Evolutionary conservation across 768 basidiomycete species (phyloP), one percentile per base, ranked within the genome.

Genomic region (Tricholoma flavovirens): DNA sequence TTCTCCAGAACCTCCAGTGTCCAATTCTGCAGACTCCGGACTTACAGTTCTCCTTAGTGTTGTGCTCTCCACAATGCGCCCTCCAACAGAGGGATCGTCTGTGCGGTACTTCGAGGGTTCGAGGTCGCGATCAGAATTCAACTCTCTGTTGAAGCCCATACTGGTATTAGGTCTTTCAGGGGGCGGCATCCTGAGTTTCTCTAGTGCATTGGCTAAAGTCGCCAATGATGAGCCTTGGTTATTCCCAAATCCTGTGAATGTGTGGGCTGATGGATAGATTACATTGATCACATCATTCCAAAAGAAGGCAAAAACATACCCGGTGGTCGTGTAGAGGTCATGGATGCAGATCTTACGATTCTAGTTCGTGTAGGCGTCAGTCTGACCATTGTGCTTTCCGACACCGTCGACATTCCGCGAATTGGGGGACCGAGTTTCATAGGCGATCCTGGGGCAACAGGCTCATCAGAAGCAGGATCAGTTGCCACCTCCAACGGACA

Each of bases 121-220:
- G 5, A 56, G 54, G 43, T 60, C 57, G 19, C 55, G 33, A 32
- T 64, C 66, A 17, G 67, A 65, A 43, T 70, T 65, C 11, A 62
- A 59, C 21, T 75, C 73, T 33, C 64, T 67, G 52, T 81, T 79
- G 66, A 89, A 87, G 30, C 86, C 88, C 73, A 89, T 69, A 55
- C 83, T 87, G 2, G 87, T 87, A 53, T 79, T 87, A 1, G 88
- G 87, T 40, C 87, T 68, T 21, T 75, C 76, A 3, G 86, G 88
- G 2, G 84, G 78, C 0, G 84, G 87, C 67, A 81, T 79, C 24
- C 77, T 75, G n/a, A 90, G 74, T 63, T 84, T 87, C 64, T 89
- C 83, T 24, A 91, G 70, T 2, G 88, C 88, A 58, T 76, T 77
- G 8, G 85, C 82, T 12, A 90, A 73, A 5, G 78, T 86, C 4